Base-by-base conservation (phyloP, 805 yeast species). In the Cyberlindnera petersonii region DNA sequence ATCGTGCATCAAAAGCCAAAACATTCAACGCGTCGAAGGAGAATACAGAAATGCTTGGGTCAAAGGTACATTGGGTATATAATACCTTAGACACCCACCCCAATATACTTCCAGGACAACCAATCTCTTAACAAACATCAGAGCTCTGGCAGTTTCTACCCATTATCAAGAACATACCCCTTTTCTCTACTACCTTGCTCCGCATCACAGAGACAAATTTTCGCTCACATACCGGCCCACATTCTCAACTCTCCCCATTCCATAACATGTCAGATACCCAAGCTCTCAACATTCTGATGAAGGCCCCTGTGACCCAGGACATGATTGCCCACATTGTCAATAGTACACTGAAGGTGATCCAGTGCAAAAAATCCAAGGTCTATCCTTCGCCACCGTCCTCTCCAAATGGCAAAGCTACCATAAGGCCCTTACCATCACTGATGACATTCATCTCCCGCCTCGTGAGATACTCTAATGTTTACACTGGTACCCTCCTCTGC, bases 381-480 rank as follows among this genome's bases (percentile, higher is more conserved):
- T 55, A 35, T 61, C 66, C 35, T 17, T 47, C 65, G 3, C 68
- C 71, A n/a, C 68, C 71, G 14, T 50, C 61, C 9, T 57, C 64
- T 13, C 56, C 63, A 16, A 61, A 63, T 6, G 33, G 33, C 14
- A 34, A 38, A 18, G 22, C 33, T 6, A 37, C 43, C 13, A 30
- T 40, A 5, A 27, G 36, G 8, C 47, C 49, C 3, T 38, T 66
- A 38, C 89, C 91, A 10, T 80, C 88, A 6, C 67, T 84, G 47
- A 79, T 77, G 81, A 76, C 85, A 0, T 84, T 84, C 62, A 78
- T 84, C 53, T 75, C 82, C 43, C 77, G 72, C 52, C 65, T 84
- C 55, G 86, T 84, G 26, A 72, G 84, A 56, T 75, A 81, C 65
- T 79, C 88, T 22, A 82, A 82, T 53, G 87, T 84, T n/a, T 79